Evolutionary conservation across 2,329 filamentous ascomycete species (phyloP), one percentile per base, ranked within the genome.

Genomic region (Zymoseptoria passerinii): DNA sequence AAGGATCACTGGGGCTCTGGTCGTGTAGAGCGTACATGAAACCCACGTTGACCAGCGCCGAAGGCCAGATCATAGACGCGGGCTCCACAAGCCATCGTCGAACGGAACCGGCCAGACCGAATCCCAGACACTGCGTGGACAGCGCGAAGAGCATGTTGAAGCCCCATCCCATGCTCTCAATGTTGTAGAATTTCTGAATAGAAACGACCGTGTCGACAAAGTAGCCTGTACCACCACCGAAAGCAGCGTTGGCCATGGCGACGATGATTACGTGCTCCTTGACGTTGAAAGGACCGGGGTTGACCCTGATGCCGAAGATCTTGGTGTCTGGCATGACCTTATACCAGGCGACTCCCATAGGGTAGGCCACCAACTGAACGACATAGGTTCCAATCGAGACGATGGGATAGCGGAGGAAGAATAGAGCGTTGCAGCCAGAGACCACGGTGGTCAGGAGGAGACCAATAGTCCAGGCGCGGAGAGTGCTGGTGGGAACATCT

Each of bases 41-140:
- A 3, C 28, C 60, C 91, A 92, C 68, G 88, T 87, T 1, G 89
- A 92, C 91, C 58, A 95, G 77, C 0, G 90, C 94, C n/a, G 87
- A 86, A 0, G 90, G 90, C 90, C 90, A 95, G 53, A 95, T 90
- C 90, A 95, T 95, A 58, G 89, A 88, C 63, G 88, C 89, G 0
- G 90, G 90, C 27, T 89, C 83, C 28, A 95, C 90, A 6, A 95
- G 79, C 70, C 91, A 94, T 53, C 88, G 83, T 57, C 90, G 80
- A 0, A 89, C 88, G 51, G 94, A 78, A 1, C 90, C 90, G 53
- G 90, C 90, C 70, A 95, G 91, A 4, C 89, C 85, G 71, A 95
- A 95, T 10, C 90, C 90, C 35, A 95, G 76, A 52, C 92, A 89
- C 71, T 95, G 90, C 0, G 90, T 94, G 0, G 90, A 94, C 18